Base-by-base conservation (phyloP, 305 asterid genomes). In the Fraxinus dipetala region DNA sequence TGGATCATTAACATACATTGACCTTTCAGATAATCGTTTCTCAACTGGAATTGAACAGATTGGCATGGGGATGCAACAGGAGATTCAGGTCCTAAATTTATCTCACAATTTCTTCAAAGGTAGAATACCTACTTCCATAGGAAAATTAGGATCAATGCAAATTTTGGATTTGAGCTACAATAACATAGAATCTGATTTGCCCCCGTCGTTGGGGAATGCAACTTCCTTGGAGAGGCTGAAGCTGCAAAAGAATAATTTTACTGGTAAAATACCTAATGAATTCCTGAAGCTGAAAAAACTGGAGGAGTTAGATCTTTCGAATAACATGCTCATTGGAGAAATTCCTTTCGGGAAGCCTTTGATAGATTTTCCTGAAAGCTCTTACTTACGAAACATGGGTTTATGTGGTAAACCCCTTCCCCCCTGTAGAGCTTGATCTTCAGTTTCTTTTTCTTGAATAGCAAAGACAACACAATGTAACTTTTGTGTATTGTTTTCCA, bases 321-420 rank as follows among this genome's bases (percentile, higher is more conserved):
- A 85, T 67, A 91, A 90, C 80, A 85, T 45, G 85, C 92, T 93
- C 6, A 80, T 26, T 7, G 96, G 96, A 51, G 67, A 81, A 83
- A 93, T 91, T 36, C 95, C 63, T 26, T 73, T 56, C 7, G 93
- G 93, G 16, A 83, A 85, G 82, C 96, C 96, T 26, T 77, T 93
- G 26, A 78, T 79, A 59, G 51, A 85, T 81, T 93, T 93, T 84
- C 93, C 95, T 0, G 70, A 59, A 77, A 82, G 81, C 56, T 83
- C 89, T 28, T 93, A 85, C 83, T 69, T 83, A 0, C 93, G 92
- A 69, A 93, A 93, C 80, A 87, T 35, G 79, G 94, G 89, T 75
- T 84, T 93, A 34, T 92, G 97, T 18, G 95, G 97, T 11, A 56
- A 76, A 78, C 97, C 96, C n/a, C 91, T 93, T 9, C 78, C 83